These are phyloP conservation scores for Eucalyptus victrix DNA, from an alignment of 345 rosid species.

Conservation along the genomic window DNA sequence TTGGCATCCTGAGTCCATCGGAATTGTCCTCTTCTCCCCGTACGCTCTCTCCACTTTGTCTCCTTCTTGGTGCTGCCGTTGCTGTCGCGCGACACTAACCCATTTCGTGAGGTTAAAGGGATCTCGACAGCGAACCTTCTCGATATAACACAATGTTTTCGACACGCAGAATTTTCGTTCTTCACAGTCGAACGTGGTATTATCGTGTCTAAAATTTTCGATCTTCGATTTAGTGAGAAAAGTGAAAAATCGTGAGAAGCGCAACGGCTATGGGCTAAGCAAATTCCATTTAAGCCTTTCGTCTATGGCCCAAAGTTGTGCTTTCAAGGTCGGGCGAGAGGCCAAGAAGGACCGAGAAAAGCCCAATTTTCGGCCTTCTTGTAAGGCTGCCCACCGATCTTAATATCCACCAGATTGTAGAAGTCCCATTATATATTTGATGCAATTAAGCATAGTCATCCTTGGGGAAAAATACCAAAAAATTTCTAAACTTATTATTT, in stretches of 20 bases:
- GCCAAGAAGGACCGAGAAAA: background rate
- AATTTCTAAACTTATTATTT: fast-evolving
- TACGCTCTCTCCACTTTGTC: background rate
- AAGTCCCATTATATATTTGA: too few relatives aligned
- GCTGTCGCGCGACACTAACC: background rate
- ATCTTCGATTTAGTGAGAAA: background rate
- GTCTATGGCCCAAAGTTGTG: background rate
- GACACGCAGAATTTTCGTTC: background rate
- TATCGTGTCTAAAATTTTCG: background rate
- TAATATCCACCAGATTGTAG: too few relatives aligned
- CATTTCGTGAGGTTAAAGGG: background rate
- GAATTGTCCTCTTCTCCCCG: background rate
- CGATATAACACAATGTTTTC: background rate
- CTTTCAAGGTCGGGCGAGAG: background rate
- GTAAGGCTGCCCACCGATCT: background rate
- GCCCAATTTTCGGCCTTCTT: background rate
- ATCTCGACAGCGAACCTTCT: background rate
- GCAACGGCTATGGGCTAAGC: background rate
- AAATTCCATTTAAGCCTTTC: background rate
- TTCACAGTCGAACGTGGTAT: background rate
- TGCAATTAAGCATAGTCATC: fast-evolving
- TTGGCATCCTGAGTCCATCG: background rate
- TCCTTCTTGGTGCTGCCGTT: background rate
- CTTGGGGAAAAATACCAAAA: fast-evolving
- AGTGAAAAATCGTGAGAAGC: background rate